Evolutionary conservation across 805 yeast species (phyloP).

Genomic region (Scheffersomyces coipomensis): DNA sequence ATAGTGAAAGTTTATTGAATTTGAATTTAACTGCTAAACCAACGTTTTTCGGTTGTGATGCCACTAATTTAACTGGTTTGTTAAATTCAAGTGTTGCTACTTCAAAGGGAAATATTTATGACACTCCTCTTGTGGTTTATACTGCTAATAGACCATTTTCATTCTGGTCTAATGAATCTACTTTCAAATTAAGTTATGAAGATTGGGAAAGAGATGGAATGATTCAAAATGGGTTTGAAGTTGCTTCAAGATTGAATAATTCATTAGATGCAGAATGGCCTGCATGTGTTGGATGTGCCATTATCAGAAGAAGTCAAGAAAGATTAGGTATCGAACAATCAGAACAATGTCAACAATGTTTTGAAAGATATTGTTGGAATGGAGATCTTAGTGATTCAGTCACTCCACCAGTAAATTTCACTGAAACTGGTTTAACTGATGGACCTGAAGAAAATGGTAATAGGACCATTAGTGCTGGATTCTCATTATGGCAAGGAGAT

Average conservation of each 20-base stretch:
- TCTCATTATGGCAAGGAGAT: neutral
- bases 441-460: constrained; percentile 16
- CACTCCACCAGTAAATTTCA: constrained; percentile 19
- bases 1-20: constrained; percentile 54
- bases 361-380: constrained; percentile 74
- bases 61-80: constrained; percentile 57
- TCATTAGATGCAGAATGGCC: constrained; percentile 70
- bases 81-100: constrained; percentile 10
- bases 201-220: constrained; percentile 56
- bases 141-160: constrained; percentile 71
- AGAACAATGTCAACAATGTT: constrained; percentile 73
- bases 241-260: constrained; percentile 61
- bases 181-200: constrained; percentile 62
- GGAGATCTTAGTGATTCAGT: constrained; percentile 37
- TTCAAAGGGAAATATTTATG: constrained; percentile 21
- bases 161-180: constrained; percentile 67
- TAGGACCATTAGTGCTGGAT: constrained; percentile 15
- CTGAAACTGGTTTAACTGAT: constrained; percentile 14
- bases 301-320: constrained; percentile 76
- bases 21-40: constrained; percentile 66
- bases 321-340: constrained; percentile 57
- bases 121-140: constrained; percentile 77
- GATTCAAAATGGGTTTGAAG: constrained; percentile 74
- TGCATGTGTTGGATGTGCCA: constrained; percentile 80
- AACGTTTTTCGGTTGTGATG: constrained; percentile 81